phyloP scores from a whole-genome alignment of 345 rosid species.

The Brassica carinata region DNA sequence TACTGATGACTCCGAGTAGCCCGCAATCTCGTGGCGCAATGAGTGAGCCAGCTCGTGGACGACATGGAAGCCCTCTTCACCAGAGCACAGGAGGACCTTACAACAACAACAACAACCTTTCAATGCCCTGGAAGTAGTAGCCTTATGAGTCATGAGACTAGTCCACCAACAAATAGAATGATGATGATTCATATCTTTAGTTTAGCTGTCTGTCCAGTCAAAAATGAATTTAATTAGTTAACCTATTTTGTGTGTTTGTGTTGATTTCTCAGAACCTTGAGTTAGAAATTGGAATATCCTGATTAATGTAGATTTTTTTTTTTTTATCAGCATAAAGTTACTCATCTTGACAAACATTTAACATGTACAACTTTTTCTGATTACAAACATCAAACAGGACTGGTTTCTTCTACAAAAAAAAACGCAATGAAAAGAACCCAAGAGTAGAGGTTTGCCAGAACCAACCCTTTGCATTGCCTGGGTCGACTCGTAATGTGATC shows the following conservation, averaged over 20 bases:
- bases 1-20: conserved; percentile 44
- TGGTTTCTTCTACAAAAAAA: conserved; percentile 19
- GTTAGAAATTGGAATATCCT: conserved; percentile 2
- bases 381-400: conserved; percentile 36
- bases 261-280: conserved; percentile 14
- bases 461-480: too few species aligned
- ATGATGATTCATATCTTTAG: conserved; percentile 1
- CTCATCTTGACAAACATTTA: conserved; percentile 6
- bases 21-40: conserved; percentile 60
- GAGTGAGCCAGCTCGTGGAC: conserved; percentile 63
- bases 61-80: conserved; percentile 61
- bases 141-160: not conserved
- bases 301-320: conserved; percentile 21
- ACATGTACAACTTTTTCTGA: conserved; percentile 39
- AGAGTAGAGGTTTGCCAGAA: conserved; percentile 75
- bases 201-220: not conserved
- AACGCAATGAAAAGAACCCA: conserved; percentile 56
- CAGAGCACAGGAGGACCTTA: conserved; percentile 51
- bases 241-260: not conserved
- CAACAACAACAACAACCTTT: conserved; percentile 45
- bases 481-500: too few species aligned
- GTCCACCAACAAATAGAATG: not conserved
- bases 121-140: conserved; percentile 71
- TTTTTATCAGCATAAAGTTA: not conserved
- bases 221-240: not conserved